Evolutionary conservation across 208 protist genomes (phyloP), one percentile per base, ranked within the genome.

Genomic region (Crithidia mellificae): DNA sequence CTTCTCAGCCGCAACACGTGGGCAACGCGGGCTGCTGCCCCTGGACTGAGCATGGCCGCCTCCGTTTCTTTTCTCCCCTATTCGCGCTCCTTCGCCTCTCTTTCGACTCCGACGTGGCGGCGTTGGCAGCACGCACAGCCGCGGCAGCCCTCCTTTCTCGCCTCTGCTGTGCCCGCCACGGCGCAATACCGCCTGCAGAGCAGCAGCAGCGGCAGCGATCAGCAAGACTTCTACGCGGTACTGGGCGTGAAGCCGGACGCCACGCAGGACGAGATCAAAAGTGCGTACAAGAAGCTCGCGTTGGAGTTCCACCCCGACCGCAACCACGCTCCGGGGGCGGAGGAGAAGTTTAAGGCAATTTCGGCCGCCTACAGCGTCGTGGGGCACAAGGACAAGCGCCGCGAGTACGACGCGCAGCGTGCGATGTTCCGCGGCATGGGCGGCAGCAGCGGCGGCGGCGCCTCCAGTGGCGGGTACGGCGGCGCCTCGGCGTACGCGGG

Each of bases 271-370:
- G 93, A 96, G 64, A 96, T 97, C 72, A 96, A 96, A 69, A 78
- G 65, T 22, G 88, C 93, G 2, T 97, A 97, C 65, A 94, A 94
- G 65, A 94, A 90, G 63, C 76, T 93, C 11, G 93, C 89, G 5
- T 80, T 97, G 0, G 72, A 93, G 75, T 96, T 82, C 64, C 93
- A 97, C 78, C 93, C 93, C 2, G 93, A 97, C 74, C 81, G 89
- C 49, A 96, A 97, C 59, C 81, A 83, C 58, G 75, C 81, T 32
- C 74, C 80, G 7, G 90, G 84, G 0, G 91, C 92, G 7, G 88
- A 96, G 83, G 88, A 96, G 57, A 88, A 79, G 66, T 96, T 96
- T 65, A 96, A 96, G 56, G 71, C 46, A 20, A 93, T 96, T 24
- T 93, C 91, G 0, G 88, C 85, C 25, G 91, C 91, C 6, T 96